These are phyloP conservation scores for Microbotryum lychnidis-dioicae DNA, from an alignment of 1,284 basidiomycete genomes.

Conservation along the genomic window DNA sequence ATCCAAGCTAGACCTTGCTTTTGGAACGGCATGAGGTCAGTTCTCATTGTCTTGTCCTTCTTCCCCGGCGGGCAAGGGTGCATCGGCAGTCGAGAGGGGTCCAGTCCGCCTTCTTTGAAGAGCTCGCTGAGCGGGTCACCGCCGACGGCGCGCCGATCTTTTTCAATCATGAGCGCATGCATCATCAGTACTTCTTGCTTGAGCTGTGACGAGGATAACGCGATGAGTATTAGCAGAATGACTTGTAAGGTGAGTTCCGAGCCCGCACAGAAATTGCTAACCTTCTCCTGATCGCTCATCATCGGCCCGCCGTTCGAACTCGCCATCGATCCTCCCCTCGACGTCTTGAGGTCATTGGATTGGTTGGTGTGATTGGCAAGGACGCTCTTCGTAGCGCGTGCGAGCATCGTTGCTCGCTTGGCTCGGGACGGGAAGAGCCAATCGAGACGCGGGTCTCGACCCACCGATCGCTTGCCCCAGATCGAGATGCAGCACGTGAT, in stretches of 20 bases:
- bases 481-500: constrained; percentile 13
- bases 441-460: constrained; percentile 16
- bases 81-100: constrained; percentile 13
- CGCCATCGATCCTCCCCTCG: neutral
- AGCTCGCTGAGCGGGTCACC: constrained; percentile 20
- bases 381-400: neutral
- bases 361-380: constrained; percentile 3
- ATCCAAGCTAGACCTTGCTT: constrained; percentile 31
- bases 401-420: neutral
- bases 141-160: neutral
- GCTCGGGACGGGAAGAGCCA: constrained; percentile 18
- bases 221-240: neutral
- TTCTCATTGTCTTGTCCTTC: constrained; percentile 24
- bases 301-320: neutral
- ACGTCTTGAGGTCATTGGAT: neutral
- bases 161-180: constrained; percentile 16
- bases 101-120: constrained; percentile 26
- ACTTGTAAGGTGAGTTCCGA: neutral
- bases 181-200: constrained; percentile 7
- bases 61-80: constrained; percentile 28
- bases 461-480: constrained; percentile 16
- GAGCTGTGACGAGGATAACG: neutral
- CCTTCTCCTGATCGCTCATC: neutral
- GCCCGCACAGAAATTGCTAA: neutral
- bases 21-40: constrained; percentile 26